Base-by-base conservation (phyloP, 352 stramenopile species). In the Phytopythium cucurbitacearum region DNA sequence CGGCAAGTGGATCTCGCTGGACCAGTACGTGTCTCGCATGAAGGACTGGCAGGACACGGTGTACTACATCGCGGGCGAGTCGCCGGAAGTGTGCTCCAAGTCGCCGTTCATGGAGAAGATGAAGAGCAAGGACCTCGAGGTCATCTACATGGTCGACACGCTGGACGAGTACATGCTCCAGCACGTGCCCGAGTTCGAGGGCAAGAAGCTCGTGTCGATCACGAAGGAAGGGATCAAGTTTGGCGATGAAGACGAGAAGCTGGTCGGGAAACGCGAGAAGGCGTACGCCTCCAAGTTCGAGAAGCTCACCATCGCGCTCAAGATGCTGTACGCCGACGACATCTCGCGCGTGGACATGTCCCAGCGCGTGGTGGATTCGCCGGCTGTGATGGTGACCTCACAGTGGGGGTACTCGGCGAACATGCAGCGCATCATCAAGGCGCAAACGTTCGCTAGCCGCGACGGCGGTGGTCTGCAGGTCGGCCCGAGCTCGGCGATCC, bases 391-490 rank as follows among this genome's bases (percentile, higher is more conserved):
- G 60, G 91, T 98, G 38, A 98, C 94, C 7, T 94, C 88, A 5
- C 89, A 98, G 67, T 99, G 95, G 78, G 97, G 97, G 16, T 92
- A 99, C 75, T 98, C 89, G 40, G 97, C 97, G 12, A 99, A 99
- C 75, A 99, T 99, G 97, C 97, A 99, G 74, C 87, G 97, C 40
- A 99, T 99, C 73, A 98, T 99, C 88, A 94, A 97, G 68, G 80
- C 96, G 28, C 98, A 99, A 79, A 97, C 98, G 12, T 98, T 99
- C 65, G 76, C 83, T 6, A 91, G 96, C 59, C 80, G 83, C 7
- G 68, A 83, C 16, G 78, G 85, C 7, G 54, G 59, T 3, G 59
- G 62, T 32, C 44, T 57, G 9, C 50, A 41, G 13, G 53, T 33
- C 15, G 69, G 74, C 35, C 53, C 65, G 12, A 42, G 60, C 44